Evolutionary conservation across 1,139 yeast genomes (phyloP).

Genomic region (Pichia sp.): DNA sequence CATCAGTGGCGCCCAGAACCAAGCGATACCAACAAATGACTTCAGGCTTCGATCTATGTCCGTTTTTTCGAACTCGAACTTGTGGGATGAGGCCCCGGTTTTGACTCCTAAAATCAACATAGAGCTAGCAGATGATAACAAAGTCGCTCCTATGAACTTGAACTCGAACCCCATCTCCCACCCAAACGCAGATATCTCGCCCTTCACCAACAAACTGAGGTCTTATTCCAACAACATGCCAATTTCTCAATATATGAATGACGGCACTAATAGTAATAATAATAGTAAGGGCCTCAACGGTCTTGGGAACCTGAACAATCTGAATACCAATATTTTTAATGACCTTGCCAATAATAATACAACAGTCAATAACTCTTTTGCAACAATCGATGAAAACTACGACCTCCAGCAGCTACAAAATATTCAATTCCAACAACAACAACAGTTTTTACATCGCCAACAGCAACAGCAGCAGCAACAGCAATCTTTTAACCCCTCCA

Average conservation of each 20-base stretch:
- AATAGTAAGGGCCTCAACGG: neutral
- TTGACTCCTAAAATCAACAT: conserved; percentile 15
- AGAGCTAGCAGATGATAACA: conserved; percentile 28
- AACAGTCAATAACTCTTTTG: conserved; percentile 20
- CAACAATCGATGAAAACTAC: conserved; percentile 23
- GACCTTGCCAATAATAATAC: conserved; percentile 13
- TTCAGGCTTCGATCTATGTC: conserved; percentile 5
- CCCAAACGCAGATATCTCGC: conserved; percentile 3
- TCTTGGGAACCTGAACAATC: conserved; percentile 24
- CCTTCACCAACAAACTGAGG: conserved; percentile 21
- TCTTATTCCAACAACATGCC: conserved; percentile 26
- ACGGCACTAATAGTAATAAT: neutral
- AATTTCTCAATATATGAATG: conserved; percentile 1
- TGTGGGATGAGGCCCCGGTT: conserved; percentile 11
- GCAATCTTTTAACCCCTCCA: neutral
- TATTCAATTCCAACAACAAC: neutral
- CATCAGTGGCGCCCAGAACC: conserved; percentile 8
- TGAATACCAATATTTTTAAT: conserved; percentile 20
- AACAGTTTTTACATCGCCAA: conserved; percentile 8
- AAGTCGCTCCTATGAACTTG: conserved; percentile 17
- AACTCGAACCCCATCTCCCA: conserved; percentile 1
- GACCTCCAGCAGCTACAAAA: conserved; percentile 8
- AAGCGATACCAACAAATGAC: neutral
- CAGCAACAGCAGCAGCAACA: conserved; percentile 6
- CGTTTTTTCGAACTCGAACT: conserved; percentile 13